Evolutionary conservation across 2,329 filamentous ascomycete genomes (phyloP), one percentile per base, ranked within the genome.

Genomic region (Exserohilum turcica): DNA sequence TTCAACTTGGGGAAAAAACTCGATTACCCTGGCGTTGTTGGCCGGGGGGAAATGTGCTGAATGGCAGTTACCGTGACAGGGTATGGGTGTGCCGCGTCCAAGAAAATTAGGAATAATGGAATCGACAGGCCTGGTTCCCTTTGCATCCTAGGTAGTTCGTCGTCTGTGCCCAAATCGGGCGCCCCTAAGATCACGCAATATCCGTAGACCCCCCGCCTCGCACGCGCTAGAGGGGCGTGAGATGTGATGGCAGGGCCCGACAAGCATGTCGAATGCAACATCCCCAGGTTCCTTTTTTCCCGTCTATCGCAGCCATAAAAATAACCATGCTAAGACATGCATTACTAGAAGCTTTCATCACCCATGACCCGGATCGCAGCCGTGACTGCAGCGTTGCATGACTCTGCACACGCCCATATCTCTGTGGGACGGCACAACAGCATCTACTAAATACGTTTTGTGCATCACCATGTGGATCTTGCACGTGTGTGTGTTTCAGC

Each of bases 1-100:
- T 54, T 54, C 19, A 28, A 16, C 15, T 35, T 18, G 40, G 29
- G 31, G 39, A 54, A 44, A 44, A 54, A 44, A 38, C 16, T 19
- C 6, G 36, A 39, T 16, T 50, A 40, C 39, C 19, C 13, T 24
- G 18, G 7, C 18, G 18, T 24, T n/a, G 7, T 9, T 48, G 24
- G 44, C 44, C 32, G 15, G 28, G 12, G 18, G 9, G n/a, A 35
- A 39, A 10, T 19, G 15, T 36, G 38, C 10, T 38, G 31, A 27
- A 16, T 27, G 15, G 19, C 10, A 9, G 43, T 36, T 8, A 31
- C 32, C 31, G 42, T 16, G 9, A 44, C 27, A 9, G 31, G 27
- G 12, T 12, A 32, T 15, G 10, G 9, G 18, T 29, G 15, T 24
- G 9, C 21, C 7, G 21, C 16, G 10, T 15, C 29, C 5, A 29